Evolutionary conservation across 2,329 filamentous ascomycete species (phyloP), one percentile per base, ranked within the genome.

Genomic region (Chalaropsis ovoidea): DNA sequence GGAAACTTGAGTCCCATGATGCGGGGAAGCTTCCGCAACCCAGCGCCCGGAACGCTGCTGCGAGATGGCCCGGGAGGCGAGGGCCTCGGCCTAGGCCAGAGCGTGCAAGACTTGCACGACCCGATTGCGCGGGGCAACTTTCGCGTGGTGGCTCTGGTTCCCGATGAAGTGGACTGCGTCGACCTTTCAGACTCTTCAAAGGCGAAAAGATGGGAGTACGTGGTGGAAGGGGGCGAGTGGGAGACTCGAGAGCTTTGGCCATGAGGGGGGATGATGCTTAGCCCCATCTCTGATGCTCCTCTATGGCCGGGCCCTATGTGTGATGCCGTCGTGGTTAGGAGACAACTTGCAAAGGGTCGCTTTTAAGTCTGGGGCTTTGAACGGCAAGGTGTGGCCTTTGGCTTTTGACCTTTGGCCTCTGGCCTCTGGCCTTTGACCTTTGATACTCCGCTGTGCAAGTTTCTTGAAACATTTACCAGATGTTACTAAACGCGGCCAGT

Each of bases 1-100:
- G 93, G 90, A 22, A 96, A 96, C 74, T 76, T 94, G 70, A 87
- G 83, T 70, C 93, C 93, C 6, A 77, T 79, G 0, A 90, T 96
- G 85, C 82, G 92, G 73, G 88, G 87, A 10, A 81, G 83, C 8
- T 92, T 91, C 74, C 86, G 84, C 75, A 85, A 88, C 73, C 82
- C 94, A 72, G 78, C 82, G 5, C 87, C 88, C 0, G 89, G 89
- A 0, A 78, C 79, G 68, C 80, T 85, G 61, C 73, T 87, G 70
- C 74, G 80, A 69, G 47, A 61, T 4, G 58, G 65, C 49, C 39
- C 72, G 79, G 73, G 67, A 5, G 70, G 77, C 13, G 72, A 75
- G 11, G 76, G 76, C 0, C 70, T 77, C 2, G 75, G 74, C 35
- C 72, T 83, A 17, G 84, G 84, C 0, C 84, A 88, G 73, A 85